These are phyloP conservation scores for Lentinula detonsa DNA, from an alignment of 768 basidiomycete species.

Conservation along the genomic window DNA sequence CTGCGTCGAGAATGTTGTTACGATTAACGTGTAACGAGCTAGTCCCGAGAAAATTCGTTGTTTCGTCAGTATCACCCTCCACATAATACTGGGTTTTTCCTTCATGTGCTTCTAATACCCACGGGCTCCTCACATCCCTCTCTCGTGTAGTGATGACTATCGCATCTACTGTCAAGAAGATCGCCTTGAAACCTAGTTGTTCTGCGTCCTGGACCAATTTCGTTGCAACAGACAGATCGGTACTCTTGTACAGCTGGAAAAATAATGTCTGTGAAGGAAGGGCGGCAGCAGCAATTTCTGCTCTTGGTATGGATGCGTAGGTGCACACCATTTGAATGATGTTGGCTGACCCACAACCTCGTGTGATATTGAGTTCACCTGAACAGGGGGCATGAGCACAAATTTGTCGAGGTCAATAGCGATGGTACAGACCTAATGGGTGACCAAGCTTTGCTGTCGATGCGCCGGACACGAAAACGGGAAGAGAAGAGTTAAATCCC, in stretches of 20 bases:
- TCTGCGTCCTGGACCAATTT: conserved; percentile 68
- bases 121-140: conserved; percentile 60
- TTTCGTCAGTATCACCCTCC: conserved; percentile 15
- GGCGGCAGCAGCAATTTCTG: conserved; percentile 54
- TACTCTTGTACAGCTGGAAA: conserved; percentile 86
- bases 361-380: conserved; percentile 81
- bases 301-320: conserved; percentile 66
- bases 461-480: conserved; percentile 79
- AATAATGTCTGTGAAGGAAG: conserved; percentile 57
- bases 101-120: conserved; percentile 51
- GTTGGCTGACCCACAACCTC: conserved; percentile 54
- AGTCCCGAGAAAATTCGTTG: conserved; percentile 45
- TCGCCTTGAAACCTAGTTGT: conserved; percentile 73
- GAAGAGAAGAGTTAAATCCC: conserved; percentile 64
- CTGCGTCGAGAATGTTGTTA: conserved; percentile 59
- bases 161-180: conserved; percentile 90
- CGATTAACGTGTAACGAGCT: conserved; percentile 37
- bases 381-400: not conserved
- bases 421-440: conserved; percentile 34
- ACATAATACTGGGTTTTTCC: conserved; percentile 22
- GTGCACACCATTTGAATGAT: conserved; percentile 86
- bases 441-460: conserved; percentile 86
- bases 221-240: conserved; percentile 58
- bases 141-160: conserved; percentile 80
- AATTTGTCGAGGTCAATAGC: not conserved